A percentile compares a stretch with the other conserved stretches of the same genome.
These are phyloP conservation scores for Ustilago shanxiensis DNA, from an alignment of 1,284 basidiomycete genomes.

Conservation along the genomic window DNA sequence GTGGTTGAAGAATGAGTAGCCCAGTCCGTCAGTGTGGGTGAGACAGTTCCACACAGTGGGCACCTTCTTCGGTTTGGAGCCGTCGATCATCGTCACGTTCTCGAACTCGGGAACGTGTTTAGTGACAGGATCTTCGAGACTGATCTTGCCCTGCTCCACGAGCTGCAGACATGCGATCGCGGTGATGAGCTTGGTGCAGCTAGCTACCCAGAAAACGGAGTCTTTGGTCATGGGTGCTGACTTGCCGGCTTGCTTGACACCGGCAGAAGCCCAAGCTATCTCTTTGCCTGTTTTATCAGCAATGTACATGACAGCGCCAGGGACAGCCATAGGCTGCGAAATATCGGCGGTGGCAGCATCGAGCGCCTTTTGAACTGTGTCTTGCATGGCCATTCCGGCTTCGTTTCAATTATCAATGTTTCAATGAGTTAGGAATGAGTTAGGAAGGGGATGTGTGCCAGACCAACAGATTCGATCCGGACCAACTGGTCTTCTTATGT, in stretches of 20 bases:
- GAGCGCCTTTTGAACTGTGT: constrained; percentile 37
- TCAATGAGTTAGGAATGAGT: not conserved
- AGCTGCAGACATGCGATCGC: constrained; percentile 67
- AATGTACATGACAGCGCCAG: constrained; percentile 57
- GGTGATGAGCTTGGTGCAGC: constrained; percentile 69
- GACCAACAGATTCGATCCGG: too few relatives aligned
- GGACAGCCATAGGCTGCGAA: constrained; percentile 35
- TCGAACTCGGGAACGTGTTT: constrained; percentile 62
- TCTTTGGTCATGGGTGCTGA: constrained; percentile 53
- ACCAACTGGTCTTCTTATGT: not conserved
- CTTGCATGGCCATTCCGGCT: constrained; percentile 32
- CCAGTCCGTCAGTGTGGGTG: constrained; percentile 47
- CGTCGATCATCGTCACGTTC: constrained; percentile 46
- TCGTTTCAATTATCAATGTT: not conserved
- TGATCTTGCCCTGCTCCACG: constrained; percentile 63
- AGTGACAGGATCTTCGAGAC: constrained; percentile 57
- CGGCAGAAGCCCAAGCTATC: constrained; percentile 53
- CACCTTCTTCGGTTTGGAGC: constrained; percentile 43
- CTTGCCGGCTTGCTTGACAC: constrained; percentile 51
- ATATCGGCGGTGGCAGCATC: constrained; percentile 34
- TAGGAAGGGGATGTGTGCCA: not conserved
- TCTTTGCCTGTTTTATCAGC: constrained; percentile 57
- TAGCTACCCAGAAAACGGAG: constrained; percentile 58
- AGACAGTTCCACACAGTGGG: constrained; percentile 54
- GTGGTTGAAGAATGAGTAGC: constrained; percentile 55